A percentile compares a stretch with the other conserved stretches of the same genome.
Evolutionary conservation across 306 rosid genomes (phyloP).

Genomic region (Lagenaria siceraria): DNA sequence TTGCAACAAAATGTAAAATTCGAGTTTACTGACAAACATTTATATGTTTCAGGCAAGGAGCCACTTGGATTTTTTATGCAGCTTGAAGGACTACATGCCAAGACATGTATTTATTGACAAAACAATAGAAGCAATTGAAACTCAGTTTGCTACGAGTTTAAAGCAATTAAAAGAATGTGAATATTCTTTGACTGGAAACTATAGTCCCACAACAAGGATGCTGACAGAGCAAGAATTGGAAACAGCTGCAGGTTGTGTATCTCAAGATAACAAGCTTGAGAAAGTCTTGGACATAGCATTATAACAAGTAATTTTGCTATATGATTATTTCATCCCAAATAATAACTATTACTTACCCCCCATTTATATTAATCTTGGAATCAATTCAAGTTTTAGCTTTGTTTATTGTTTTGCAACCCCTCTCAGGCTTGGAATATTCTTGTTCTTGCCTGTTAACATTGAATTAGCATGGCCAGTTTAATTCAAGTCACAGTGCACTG

Average conservation of each 20-base stretch:
- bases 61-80: slow-evolving; percentile 62
- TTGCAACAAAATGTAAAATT: not conserved
- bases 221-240: slow-evolving; percentile 47
- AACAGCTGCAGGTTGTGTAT: slow-evolving; percentile 24
- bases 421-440: not conserved
- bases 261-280: not conserved
- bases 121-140: slow-evolving; percentile 34
- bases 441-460: not conserved
- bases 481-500: not conserved
- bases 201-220: slow-evolving; percentile 45
- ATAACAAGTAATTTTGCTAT: not conserved
- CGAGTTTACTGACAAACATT: not conserved
- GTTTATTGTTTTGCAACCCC: not conserved
- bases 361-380: not conserved
- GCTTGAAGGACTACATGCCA: slow-evolving; percentile 64
- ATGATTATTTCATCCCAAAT: not conserved
- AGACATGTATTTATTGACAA: slow-evolving; percentile 50
- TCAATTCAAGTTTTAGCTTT: not conserved
- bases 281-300: not conserved
- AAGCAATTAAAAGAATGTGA: slow-evolving; percentile 22
- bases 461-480: no score
- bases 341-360: not conserved
- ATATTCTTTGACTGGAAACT: slow-evolving; percentile 21
- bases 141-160: slow-evolving; percentile 30
- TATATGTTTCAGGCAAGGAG: slow-evolving; percentile 40